phyloP scores from a whole-genome alignment of 345 rosid genomes.

The Orychophragmus violaceus region DNA sequence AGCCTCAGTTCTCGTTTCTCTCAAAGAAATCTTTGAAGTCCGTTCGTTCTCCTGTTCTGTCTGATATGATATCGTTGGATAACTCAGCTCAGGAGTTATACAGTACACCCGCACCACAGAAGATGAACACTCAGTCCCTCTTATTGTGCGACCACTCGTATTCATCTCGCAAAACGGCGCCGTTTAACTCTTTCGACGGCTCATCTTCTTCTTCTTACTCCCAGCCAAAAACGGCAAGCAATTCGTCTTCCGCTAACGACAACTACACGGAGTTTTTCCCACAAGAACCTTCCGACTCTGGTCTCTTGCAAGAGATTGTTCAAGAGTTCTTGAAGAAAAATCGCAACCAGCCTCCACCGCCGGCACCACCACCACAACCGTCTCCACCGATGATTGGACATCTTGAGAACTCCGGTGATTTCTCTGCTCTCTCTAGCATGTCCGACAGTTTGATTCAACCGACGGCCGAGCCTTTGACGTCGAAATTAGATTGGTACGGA shows the following conservation, averaged over 20 bases:
- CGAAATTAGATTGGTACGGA: background rate
- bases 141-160: constrained; percentile 47
- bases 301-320: constrained; percentile 73
- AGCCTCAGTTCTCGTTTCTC: constrained; percentile 29
- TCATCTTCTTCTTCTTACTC: background rate
- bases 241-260: background rate
- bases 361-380: background rate
- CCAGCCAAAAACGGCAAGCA: background rate
- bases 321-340: constrained; percentile 47
- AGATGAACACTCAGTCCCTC: constrained; percentile 34
- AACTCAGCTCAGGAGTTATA: background rate
- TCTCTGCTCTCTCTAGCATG: background rate
- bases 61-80: background rate
- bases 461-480: background rate
- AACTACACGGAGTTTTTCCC: constrained; percentile 38
- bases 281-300: constrained; percentile 55
- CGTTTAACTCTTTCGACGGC: background rate
- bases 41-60: background rate
- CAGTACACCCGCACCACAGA: constrained; percentile 18
- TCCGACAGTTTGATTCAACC: background rate
- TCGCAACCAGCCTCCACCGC: background rate
- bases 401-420: background rate
- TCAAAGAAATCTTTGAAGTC: constrained; percentile 26
- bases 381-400: background rate
- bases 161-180: constrained; percentile 6